A percentile compares a stretch with the other conserved stretches of the same genome.
Evolutionary conservation across 2,329 filamentous ascomycete species (phyloP).

Genomic region (Aureobasidium vineae): DNA sequence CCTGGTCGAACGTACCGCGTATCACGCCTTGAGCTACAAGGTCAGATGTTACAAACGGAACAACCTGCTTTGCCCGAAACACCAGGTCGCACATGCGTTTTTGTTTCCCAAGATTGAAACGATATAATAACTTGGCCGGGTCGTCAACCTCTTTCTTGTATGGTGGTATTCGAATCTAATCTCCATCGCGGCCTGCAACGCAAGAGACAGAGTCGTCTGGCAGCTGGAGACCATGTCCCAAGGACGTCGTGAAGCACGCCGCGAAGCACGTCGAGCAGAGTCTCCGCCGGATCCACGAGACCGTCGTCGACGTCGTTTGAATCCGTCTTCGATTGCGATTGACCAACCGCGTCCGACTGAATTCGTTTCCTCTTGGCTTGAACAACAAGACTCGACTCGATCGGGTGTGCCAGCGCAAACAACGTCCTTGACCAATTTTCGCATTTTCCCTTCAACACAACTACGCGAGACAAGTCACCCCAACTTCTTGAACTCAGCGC

Average conservation of each 20-base stretch:
- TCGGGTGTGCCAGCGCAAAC: neutral
- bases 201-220: neutral
- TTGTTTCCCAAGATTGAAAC: neutral
- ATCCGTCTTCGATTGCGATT: neutral
- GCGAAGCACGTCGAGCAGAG: conserved; percentile 20
- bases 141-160: neutral
- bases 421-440: neutral
- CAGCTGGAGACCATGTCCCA: conserved; percentile 9
- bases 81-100: conserved; percentile 13
- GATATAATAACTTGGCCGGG: neutral
- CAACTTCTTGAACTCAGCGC: neutral
- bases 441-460: neutral
- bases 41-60: neutral
- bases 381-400: conserved; percentile 8
- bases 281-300: conserved; percentile 9
- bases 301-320: conserved; percentile 11
- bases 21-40: neutral
- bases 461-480: neutral
- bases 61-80: conserved; percentile 6
- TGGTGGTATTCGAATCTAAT: neutral
- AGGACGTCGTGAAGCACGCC: conserved; percentile 6
- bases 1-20: neutral
- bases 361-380: conserved; percentile 11
- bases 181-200: neutral
- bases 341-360: neutral